Percentiles rank a stretch among this genome's conserved stretches.
These are phyloP conservation scores for Torrubiella hemipterigena DNA, from an alignment of 2,329 filamentous ascomycete species.

Conservation along the genomic window DNA sequence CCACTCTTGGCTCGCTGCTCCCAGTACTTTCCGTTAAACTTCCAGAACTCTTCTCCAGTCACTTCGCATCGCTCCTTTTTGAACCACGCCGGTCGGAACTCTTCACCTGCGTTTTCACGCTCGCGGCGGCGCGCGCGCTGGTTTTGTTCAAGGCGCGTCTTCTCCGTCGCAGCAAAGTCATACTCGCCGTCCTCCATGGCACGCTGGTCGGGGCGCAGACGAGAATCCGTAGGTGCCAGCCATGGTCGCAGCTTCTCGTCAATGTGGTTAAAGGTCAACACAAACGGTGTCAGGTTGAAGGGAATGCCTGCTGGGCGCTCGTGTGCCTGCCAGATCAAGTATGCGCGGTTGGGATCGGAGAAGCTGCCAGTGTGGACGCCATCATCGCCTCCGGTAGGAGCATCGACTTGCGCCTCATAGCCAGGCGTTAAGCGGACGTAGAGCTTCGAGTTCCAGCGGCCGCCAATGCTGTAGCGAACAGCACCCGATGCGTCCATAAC, in stretches of 20 bases:
- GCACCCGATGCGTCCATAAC: constrained; percentile 69
- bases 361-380: constrained; percentile 36
- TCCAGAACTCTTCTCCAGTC: constrained; percentile 85
- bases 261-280: constrained; percentile 84
- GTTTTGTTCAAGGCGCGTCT: constrained; percentile 86
- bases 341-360: constrained; percentile 60
- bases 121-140: constrained; percentile 65
- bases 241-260: constrained; percentile 67
- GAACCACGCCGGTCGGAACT: constrained; percentile 84
- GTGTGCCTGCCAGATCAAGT: constrained; percentile 89
- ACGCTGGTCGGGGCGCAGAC: constrained; percentile 85
- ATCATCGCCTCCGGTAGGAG: constrained; percentile 31
- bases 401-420: constrained; percentile 63
- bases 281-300: constrained; percentile 96
- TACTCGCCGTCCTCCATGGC: constrained; percentile 99
- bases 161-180: constrained; percentile 83
- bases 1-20: constrained; percentile 55
- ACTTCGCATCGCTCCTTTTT: constrained; percentile 56
- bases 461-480: constrained; percentile 80
- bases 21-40: constrained; percentile 86
- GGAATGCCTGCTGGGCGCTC: constrained; percentile 71
- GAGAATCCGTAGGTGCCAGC: constrained; percentile 84
- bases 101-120: constrained; percentile 66
- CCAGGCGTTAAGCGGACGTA: constrained; percentile 89
- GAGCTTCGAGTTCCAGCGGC: constrained; percentile 94